Base-by-base conservation (phyloP, 23 red algal genomes). In the Chondrus crispus region DNA sequence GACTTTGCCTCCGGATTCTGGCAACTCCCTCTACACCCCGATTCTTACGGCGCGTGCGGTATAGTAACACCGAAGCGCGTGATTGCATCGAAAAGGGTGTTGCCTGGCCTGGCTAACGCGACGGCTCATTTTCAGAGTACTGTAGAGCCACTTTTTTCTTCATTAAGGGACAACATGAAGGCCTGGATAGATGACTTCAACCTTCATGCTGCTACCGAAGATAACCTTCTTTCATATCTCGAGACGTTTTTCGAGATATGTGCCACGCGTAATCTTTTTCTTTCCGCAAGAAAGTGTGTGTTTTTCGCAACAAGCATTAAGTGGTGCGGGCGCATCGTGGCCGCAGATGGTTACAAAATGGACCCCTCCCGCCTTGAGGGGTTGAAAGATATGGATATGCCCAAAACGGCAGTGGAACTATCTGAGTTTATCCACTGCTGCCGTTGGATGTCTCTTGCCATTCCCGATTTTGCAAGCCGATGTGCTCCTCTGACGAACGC, bases 131-230 rank as follows among this genome's bases (percentile, higher is more conserved):
- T 66, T 1, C 60, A 66, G 18, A 11, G 35, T 10, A 30, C 1
- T 66, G 60, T 66, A 16, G 60, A 66, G 60, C 60, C 0, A 8
- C 18, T 66, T 16, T 66, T 66, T 2, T 0, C 58, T 30, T 22
- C 9, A 33, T 18, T 64, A 8, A 5, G 58, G 4, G 6, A 22
- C 4, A 64, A 64, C 58, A 8, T 18, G 4, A 64, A 64, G 36
- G 58, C 58, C 6, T 64, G 73, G 71, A 43, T 80, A 45, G 86
- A 90, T 47, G 86, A 90, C 40, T 90, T 80, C 72, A 66, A 49
- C 22, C 14, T 5, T 19, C 58, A 64, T 18, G 58, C 6, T 8
- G 4, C 14, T 14, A 30, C 60, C 26, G 60, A 66, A 66, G 35
- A 20, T 14, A 9, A 16, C 18, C 1, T 66, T 11, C 18, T 66